These are phyloP conservation scores for Yamadazyma akitaensis DNA, from an alignment of 805 yeast genomes.

Conservation along the genomic window DNA sequence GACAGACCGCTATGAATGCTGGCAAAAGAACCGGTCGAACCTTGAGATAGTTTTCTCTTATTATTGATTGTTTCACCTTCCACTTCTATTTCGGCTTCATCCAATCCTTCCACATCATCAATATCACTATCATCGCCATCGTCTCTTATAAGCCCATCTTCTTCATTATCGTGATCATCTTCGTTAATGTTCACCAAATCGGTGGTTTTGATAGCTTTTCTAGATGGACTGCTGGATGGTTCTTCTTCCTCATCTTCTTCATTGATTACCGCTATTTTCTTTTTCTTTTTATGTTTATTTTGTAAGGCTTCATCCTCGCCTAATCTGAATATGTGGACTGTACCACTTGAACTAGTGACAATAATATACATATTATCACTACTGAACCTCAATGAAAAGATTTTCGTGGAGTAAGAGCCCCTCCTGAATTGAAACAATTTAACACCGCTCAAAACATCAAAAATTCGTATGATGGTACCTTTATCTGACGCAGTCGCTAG, in stretches of 20 bases:
- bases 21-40: slow-evolving; percentile 33
- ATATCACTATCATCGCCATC: slow-evolving; percentile 26
- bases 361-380: slow-evolving; percentile 64
- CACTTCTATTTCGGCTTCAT: slow-evolving; percentile 21
- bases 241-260: slow-evolving; percentile 23
- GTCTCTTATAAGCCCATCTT: slow-evolving; percentile 29
- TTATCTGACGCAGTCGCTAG: slow-evolving; percentile 87
- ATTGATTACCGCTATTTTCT: slow-evolving; percentile 7
- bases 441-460: slow-evolving; percentile 61
- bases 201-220: slow-evolving; percentile 10
- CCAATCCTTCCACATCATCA: slow-evolving; percentile 21
- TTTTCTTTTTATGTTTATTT: slow-evolving; percentile 32
- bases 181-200: slow-evolving; percentile 16
- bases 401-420: slow-evolving; percentile 81
- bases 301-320: slow-evolving; percentile 48
- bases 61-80: slow-evolving; percentile 22
- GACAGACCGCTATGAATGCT: slow-evolving; percentile 30
- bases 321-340: slow-evolving; percentile 86
- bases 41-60: slow-evolving; percentile 38
- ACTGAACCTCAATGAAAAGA: slow-evolving; percentile 74
- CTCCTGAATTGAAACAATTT: slow-evolving; percentile 73
- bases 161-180: slow-evolving; percentile 16
- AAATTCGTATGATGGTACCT: slow-evolving; percentile 87
- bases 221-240: background rate
- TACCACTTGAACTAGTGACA: slow-evolving; percentile 86